Percentiles rank a stretch among this genome's conserved stretches.
Conservation (phyloP, 2,329 filamentous ascomycete species). For the Didymella exigua region DNA sequence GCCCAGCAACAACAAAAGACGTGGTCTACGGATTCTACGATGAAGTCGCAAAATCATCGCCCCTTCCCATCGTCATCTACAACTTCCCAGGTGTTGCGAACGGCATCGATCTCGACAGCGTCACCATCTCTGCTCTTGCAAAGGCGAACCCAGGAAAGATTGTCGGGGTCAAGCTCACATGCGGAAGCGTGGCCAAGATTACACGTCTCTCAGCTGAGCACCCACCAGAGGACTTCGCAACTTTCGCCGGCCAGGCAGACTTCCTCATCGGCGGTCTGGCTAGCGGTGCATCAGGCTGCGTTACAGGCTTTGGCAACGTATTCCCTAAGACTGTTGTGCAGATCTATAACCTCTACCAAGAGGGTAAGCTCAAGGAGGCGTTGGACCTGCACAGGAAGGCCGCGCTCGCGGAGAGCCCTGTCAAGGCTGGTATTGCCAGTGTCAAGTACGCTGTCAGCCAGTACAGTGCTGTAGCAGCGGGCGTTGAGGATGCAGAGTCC, state of each 20-base stretch:
- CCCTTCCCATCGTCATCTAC: conserved; percentile 71
- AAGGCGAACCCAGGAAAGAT: conserved; percentile 64
- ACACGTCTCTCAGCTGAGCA: conserved; percentile 63
- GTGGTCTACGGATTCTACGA: conserved; percentile 53
- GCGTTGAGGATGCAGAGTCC: conserved; percentile 45
- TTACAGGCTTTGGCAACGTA: conserved; percentile 64
- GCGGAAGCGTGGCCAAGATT: conserved; percentile 75
- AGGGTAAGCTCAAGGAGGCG: conserved; percentile 63
- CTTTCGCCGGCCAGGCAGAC: conserved; percentile 75
- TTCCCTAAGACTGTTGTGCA: conserved; percentile 62
- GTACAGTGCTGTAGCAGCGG: conserved; percentile 65
- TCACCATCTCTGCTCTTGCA: conserved; percentile 64
- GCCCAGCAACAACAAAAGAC: conserved; percentile 47
- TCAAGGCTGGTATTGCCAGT: conserved; percentile 69
- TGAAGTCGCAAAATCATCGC: conserved; percentile 62
- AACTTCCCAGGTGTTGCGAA: conserved; percentile 73
- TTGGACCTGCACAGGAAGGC: conserved; percentile 65
- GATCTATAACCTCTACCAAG: conserved; percentile 66
- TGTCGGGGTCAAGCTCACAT: conserved; percentile 73
- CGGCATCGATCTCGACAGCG: conserved; percentile 71
- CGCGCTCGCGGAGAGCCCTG: conserved; percentile 68
- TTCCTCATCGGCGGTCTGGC: conserved; percentile 66
- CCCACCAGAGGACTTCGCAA: conserved; percentile 63
- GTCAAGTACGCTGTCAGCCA: conserved; percentile 72
- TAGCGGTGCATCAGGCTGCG: conserved; percentile 60